Percentiles rank a stretch among this genome's conserved stretches.
Conservation (phyloP, 192 early-diverging fungal genomes). For the Diversispora eburnea region DNA sequence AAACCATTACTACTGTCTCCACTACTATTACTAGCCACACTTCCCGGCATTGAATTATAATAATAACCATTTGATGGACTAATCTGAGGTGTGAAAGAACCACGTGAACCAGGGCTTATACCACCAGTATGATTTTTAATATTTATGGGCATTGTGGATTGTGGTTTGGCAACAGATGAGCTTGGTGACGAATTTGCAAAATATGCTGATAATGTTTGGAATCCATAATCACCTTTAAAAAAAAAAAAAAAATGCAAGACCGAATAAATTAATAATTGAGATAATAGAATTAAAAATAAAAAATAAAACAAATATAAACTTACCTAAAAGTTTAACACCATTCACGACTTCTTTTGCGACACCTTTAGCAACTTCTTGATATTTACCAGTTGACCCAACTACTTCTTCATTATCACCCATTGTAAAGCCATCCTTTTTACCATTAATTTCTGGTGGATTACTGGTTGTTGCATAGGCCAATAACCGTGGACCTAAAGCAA, state of each 20-base stretch:
- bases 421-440: constrained; percentile 39
- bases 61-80: constrained; percentile 23
- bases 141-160: constrained; percentile 27
- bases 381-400: constrained; percentile 53
- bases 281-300: neutral
- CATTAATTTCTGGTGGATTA: constrained; percentile 30
- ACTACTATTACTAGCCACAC: neutral
- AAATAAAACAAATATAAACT: constrained; percentile 4
- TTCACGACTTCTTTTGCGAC: constrained; percentile 77
- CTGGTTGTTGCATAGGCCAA: constrained; percentile 68
- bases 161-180: constrained; percentile 30
- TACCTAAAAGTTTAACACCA: constrained; percentile 72
- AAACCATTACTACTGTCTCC: constrained; percentile 20
- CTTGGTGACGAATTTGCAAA: constrained; percentile 22
- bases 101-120: constrained; percentile 11
- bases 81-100: constrained; percentile 8
- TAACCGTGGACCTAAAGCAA: constrained; percentile 62
- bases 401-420: constrained; percentile 32
- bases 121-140: constrained; percentile 5
- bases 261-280: neutral
- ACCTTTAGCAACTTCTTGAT: constrained; percentile 46
- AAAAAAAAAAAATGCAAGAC: neutral
- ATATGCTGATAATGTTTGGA: constrained; percentile 64
- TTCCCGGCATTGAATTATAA: constrained; percentile 8
- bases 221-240: constrained; percentile 51